A percentile compares a stretch with the other conserved stretches of the same genome.
Evolutionary conservation across 176 grass and related monocot species (phyloP).

Genomic region (Puya raimondii): DNA sequence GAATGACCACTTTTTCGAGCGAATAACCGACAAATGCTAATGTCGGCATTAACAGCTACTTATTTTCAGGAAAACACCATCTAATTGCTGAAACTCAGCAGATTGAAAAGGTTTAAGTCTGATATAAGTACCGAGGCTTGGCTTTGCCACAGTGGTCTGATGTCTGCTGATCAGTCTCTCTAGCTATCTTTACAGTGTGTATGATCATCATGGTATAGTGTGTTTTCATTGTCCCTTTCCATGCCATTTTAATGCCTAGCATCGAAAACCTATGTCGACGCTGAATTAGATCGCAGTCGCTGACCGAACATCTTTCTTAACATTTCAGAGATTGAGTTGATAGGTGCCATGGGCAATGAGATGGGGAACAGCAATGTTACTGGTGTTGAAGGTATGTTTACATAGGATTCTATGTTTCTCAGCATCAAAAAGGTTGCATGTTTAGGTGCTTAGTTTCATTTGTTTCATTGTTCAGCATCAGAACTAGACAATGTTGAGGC

Average conservation of each 20-base stretch:
- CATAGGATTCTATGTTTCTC: neutral
- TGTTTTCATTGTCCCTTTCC: neutral
- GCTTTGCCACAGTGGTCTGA: neutral
- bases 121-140: neutral
- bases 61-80: neutral
- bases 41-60: neutral
- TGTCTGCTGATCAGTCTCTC: neutral
- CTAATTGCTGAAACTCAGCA: too few species aligned
- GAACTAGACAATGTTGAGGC: neutral
- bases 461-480: neutral
- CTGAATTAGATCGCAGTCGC: too few species aligned
- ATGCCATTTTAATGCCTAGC: neutral
- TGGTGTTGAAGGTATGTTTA: neutral
- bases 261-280: neutral
- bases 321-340: neutral
- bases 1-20: neutral
- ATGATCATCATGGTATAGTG: neutral
- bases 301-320: neutral
- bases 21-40: neutral
- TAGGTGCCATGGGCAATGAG: neutral
- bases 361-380: neutral
- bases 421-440: neutral
- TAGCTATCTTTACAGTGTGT: neutral
- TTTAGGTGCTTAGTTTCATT: neutral
- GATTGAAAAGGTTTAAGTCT: neutral